phyloP scores from a whole-genome alignment of 2,329 filamentous ascomycete genomes.

The Penicillium expansum region DNA sequence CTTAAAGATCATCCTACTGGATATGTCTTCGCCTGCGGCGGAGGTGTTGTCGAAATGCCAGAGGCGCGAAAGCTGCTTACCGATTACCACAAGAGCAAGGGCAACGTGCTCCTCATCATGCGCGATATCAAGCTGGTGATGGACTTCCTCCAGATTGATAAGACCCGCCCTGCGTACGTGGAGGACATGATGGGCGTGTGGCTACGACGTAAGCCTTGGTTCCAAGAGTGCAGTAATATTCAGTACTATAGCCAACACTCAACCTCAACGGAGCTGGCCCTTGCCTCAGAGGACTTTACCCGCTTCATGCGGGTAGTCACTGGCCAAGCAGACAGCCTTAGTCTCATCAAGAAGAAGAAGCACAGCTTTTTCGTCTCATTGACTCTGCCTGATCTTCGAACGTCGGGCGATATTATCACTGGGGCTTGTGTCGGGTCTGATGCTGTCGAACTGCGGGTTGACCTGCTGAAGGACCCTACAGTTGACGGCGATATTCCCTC shows the following conservation, averaged over 20 bases:
- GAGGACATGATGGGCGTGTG: constrained; percentile 92
- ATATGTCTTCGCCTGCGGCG: constrained; percentile 88
- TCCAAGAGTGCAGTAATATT: constrained; percentile 87
- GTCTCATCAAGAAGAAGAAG: constrained; percentile 60
- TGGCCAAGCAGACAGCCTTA: constrained; percentile 56
- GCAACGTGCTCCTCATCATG: constrained; percentile 82
- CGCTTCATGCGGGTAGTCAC: constrained; percentile 70
- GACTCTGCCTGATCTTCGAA: constrained; percentile 71
- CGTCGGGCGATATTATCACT: constrained; percentile 63
- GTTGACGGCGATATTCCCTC: constrained; percentile 57
- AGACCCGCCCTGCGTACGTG: constrained; percentile 85
- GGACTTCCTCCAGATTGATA: constrained; percentile 82
- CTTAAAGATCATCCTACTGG: constrained; percentile 72
- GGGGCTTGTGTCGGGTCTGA: constrained; percentile 79
- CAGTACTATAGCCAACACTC: constrained; percentile 81
- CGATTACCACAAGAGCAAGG: constrained; percentile 70
- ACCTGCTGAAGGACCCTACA: constrained; percentile 74
- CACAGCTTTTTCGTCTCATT: constrained; percentile 91
- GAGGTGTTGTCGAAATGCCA: constrained; percentile 83
- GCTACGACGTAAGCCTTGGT: constrained; percentile 83
- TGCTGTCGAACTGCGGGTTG: constrained; percentile 90
- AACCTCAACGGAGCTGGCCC: constrained; percentile 49
- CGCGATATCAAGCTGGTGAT: constrained; percentile 85
- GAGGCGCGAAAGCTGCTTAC: constrained; percentile 73
- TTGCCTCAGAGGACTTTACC: constrained; percentile 65